Conservation (phyloP, 2,329 filamentous ascomycete genomes). For the Botrytis elliptica region DNA sequence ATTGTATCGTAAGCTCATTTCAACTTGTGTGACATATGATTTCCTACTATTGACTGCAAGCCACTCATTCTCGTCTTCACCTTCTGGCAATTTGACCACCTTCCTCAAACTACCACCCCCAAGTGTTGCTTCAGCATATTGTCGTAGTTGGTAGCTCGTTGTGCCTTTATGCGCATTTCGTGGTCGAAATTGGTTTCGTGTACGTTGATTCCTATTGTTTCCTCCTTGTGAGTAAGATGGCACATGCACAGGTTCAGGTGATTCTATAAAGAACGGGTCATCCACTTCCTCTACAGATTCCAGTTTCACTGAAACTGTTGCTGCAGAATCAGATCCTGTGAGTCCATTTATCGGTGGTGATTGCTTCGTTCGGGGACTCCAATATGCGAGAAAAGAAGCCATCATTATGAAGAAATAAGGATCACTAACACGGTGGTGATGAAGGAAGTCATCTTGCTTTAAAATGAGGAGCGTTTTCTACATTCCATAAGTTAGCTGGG, state of each 20-base stretch:
- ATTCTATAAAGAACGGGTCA: constrained; percentile 41
- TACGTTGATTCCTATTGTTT: constrained; percentile 71
- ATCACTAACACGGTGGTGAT: constrained; percentile 76
- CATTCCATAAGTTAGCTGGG: constrained; percentile 38
- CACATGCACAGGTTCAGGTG: constrained; percentile 40
- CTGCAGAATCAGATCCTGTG: constrained; percentile 33
- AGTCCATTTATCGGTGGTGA: not conserved
- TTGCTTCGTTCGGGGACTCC: constrained; percentile 9
- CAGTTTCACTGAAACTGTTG: constrained; percentile 26
- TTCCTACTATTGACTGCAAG: constrained; percentile 87
- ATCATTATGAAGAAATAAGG: constrained; percentile 36
- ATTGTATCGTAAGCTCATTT: constrained; percentile 35
- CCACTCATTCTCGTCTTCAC: constrained; percentile 98
- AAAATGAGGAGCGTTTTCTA: constrained; percentile 22
- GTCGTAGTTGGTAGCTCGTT: constrained; percentile 87
- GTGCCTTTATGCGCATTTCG: constrained; percentile 82
- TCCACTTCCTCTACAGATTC: constrained; percentile 25
- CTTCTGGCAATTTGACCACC: constrained; percentile 94
- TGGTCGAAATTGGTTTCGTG: constrained; percentile 87
- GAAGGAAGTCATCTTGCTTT: constrained; percentile 67
- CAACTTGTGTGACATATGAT: not conserved
- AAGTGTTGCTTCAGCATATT: constrained; percentile 96
- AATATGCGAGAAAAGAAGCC: constrained; percentile 40
- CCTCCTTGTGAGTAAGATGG: constrained; percentile 41
- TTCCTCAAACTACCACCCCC: constrained; percentile 93